Evolutionary conservation across 192 early-diverging fungal genomes (phyloP), one percentile per base, ranked within the genome.

Genomic region (Backusella luteola): DNA sequence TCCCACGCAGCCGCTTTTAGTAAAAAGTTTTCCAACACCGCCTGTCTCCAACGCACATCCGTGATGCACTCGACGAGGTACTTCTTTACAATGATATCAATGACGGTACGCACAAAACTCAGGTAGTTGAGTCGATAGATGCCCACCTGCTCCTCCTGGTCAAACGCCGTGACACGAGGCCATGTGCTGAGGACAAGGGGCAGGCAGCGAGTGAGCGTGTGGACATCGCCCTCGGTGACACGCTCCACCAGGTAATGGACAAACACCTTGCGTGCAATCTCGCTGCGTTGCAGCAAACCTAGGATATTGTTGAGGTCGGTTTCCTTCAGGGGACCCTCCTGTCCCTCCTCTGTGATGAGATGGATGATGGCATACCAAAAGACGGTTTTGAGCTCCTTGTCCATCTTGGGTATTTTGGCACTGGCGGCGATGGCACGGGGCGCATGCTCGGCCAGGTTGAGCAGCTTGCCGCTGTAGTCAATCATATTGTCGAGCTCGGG

Each of bases 361-460:
- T 21, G 26, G 6, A 71, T 66, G 26, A 89, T 76, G 5, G 73
- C 75, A 12, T 80, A 74, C 84, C 84, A 84, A 39, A 86, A 87
- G 26, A 82, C 76, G 2, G 76, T 77, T 0, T 75, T 76, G 15
- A 87, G 67, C 23, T 84, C 80, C 5, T 78, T 73, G 38, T 89
- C 88, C n/a, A 88, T 78, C 36, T 88, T 88, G 6, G 84, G 85
- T 26, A 85, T 84, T 44, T 81, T 84, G 38, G 83, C 79, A 38
- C 83, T 83, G 41, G 80, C 71, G 38, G 81, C 77, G 42, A 84
- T 80, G 26, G 84, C 76, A 15, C 63, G 73, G 17, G 85, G 80
- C 34, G 88, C 87, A 46, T 85, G 85, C 5, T 83, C 81, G 23
- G 87, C 88, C 17, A 88, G 79, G 63, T 89, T 88, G 29, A 89